Evolutionary conservation across 2,329 filamentous ascomycete genomes (phyloP).

Genomic region (Botrytis hyacinthi): DNA sequence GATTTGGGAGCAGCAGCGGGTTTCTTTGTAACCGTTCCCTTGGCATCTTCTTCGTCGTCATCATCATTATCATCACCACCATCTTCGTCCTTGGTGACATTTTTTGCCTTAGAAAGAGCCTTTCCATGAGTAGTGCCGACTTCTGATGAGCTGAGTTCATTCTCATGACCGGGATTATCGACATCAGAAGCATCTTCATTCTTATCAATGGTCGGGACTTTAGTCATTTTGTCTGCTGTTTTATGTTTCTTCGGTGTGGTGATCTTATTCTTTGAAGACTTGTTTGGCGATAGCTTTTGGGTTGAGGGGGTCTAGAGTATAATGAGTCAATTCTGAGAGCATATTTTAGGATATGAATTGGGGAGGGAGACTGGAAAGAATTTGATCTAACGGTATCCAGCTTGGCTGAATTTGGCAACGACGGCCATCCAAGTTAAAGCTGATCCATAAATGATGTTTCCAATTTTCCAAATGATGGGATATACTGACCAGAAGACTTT

Average conservation of each 20-base stretch:
- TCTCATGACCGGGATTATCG: not conserved
- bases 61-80: not conserved
- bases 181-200: not conserved
- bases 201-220: not conserved
- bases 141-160: not conserved
- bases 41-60: not conserved
- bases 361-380: not conserved
- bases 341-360: not conserved
- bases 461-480: not conserved
- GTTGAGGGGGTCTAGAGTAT: not conserved
- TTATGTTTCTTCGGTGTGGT: not conserved
- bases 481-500: not conserved
- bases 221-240: not conserved
- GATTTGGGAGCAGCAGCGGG: not conserved
- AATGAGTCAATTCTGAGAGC: not conserved
- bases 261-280: not conserved
- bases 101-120: not conserved
- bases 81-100: not conserved
- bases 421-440: not conserved
- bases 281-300: not conserved
- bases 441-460: not conserved
- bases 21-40: not conserved
- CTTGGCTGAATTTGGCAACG: not conserved
- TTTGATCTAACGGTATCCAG: not conserved
- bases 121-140: not conserved